Base-by-base conservation (phyloP, 2,329 filamentous ascomycete species). In the Aspergillus spinulosporus region DNA sequence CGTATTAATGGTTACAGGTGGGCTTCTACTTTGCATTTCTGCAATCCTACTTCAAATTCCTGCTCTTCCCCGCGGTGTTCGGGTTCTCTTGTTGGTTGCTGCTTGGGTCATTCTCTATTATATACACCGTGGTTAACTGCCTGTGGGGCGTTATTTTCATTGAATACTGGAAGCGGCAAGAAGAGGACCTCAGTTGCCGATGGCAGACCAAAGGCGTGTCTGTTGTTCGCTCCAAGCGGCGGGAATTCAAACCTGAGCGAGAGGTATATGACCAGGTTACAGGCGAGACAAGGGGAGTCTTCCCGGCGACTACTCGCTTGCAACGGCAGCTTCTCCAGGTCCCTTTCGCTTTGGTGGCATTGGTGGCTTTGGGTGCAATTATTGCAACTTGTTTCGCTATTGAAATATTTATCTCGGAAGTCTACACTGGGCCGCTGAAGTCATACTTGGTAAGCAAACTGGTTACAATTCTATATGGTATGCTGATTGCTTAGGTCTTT, bases 21-120 rank as follows among this genome's bases (percentile, higher is more conserved):
- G 93, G 90, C 43, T 96, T 96, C 73, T 97, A 97, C 78, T 97
- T 97, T 72, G 90, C 92, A 31, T 97, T 97, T 69, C 80, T 96
- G 44, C 90, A 96, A 72, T 88, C 89, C n/a, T 97, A 97, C 75
- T 96, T 96, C 73, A 82, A 84, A 59, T 96, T 96, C 70, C 80
- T 97, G 45, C 75, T 90, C 14, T 88, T 94, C 61, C 92, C 92
- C 0, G 90, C 92, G 2, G 84, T 82, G 3, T 88, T 95, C 65
- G 93, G 94, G 1, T 82, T 90, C 52, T 84, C 83, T 0, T 85
- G 89, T 21, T 97, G 91, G 89, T 73, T 94, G 43, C 74, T 97
- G 6, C 80, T 97, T 0, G 91, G 92, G 6, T 85, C 88, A 56
- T 97, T 91, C 74, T 96, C 92, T 2, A 84, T 86, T 55, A 75